Evolutionary conservation across 2,329 filamentous ascomycete species (phyloP).

Genomic region (Colletotrichum navitas): DNA sequence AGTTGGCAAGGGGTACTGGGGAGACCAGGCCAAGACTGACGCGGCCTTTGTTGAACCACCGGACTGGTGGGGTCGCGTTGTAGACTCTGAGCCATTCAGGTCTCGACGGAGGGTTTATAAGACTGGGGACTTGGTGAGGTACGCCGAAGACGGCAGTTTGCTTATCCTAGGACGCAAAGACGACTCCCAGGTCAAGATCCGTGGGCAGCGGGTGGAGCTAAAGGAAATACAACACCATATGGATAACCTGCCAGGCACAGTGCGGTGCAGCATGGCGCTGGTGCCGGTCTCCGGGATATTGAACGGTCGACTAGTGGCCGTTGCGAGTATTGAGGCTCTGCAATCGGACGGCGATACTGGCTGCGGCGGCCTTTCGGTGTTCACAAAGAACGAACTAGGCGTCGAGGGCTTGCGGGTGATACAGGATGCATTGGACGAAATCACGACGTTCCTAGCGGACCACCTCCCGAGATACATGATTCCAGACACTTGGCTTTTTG

Average conservation of each 20-base stretch:
- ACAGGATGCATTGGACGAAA: not conserved
- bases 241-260: not conserved
- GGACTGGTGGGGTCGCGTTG: not conserved
- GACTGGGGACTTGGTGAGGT: constrained; percentile 38
- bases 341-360: not conserved
- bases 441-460: not conserved
- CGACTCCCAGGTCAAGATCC: constrained; percentile 43
- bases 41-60: constrained; percentile 25
- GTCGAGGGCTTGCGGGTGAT: not conserved
- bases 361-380: not conserved
- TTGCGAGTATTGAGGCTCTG: constrained; percentile 4
- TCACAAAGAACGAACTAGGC: not conserved
- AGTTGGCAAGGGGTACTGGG: constrained; percentile 29
- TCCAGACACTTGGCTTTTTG: constrained; percentile 40
- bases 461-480: constrained; percentile 45
- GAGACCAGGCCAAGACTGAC: constrained; percentile 22
- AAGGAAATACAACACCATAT: constrained; percentile 34
- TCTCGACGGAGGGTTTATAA: constrained; percentile 33
- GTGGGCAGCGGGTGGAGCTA: constrained; percentile 37
- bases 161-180: constrained; percentile 42
- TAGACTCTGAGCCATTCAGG: accelerated
- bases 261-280: constrained; percentile 17
- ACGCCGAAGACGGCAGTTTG: constrained; percentile 33
- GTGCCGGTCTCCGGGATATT: not conserved
- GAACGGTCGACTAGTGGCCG: constrained; percentile 19